phyloP scores from a whole-genome alignment of 106 monocot species.

The Narthecium ossifragum region DNA sequence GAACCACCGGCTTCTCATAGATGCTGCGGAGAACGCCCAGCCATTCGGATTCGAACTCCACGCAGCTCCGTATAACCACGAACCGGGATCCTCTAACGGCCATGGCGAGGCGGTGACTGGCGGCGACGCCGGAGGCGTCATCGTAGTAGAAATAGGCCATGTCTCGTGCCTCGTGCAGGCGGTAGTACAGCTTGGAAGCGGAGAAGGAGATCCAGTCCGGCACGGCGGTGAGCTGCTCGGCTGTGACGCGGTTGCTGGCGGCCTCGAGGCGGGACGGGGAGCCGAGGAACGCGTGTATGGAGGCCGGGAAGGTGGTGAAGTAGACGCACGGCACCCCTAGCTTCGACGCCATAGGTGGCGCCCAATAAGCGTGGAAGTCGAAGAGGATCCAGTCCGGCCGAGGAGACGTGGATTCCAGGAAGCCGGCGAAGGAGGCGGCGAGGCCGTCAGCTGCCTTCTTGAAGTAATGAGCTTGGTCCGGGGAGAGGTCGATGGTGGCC shows the following conservation, averaged over 20 bases:
- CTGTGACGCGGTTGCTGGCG: not conserved
- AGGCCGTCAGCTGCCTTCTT: no score
- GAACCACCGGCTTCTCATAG: constrained; percentile 14
- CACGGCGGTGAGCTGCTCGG: constrained; percentile 2
- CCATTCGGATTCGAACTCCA: constrained; percentile 3
- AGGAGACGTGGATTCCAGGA: constrained; percentile 1
- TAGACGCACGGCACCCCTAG: not conserved
- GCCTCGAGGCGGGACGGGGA: not conserved
- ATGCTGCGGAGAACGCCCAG: constrained; percentile 2
- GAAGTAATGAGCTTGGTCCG: not conserved
- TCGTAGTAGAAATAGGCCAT: no score
- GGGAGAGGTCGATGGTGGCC: not conserved
- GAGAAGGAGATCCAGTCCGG: constrained; percentile 11
- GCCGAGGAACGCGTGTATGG: not conserved
- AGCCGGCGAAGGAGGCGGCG: not conserved
- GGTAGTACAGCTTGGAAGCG: constrained; percentile 1
- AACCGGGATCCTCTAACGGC: not conserved
- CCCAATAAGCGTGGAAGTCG: constrained; percentile 1
- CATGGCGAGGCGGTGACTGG: not conserved
- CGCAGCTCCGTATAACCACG: no score
- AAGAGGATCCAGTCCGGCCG: constrained; percentile 7
- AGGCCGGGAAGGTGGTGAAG: not conserved
- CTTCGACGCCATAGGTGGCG: not conserved
- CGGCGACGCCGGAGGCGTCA: constrained; percentile 6
- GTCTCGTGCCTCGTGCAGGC: constrained; percentile 1